phyloP scores from a whole-genome alignment of 1,139 yeast species.

The Scheffersomyces lignicola region DNA sequence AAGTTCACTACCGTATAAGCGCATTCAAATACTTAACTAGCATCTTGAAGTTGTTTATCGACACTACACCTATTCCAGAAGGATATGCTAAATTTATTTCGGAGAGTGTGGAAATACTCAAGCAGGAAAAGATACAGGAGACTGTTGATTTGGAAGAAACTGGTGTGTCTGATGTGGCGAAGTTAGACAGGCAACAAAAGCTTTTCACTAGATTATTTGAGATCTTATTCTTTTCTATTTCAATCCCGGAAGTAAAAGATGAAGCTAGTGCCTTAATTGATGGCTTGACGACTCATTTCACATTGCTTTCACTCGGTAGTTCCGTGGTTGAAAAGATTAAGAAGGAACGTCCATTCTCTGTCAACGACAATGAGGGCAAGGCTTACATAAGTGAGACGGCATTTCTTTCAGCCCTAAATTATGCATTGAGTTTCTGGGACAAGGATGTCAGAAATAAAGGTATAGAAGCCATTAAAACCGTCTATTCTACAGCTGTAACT shows the following conservation, averaged over 20 bases:
- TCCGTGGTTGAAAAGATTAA: conserved; percentile 72
- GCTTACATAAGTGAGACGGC: conserved; percentile 69
- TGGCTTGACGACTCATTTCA: conserved; percentile 76
- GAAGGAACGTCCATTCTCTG: conserved; percentile 68
- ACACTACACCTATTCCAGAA: conserved; percentile 62
- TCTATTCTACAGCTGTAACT: conserved; percentile 61
- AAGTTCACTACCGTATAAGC: conserved; percentile 67
- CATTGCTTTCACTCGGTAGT: conserved; percentile 72
- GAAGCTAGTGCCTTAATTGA: conserved; percentile 65
- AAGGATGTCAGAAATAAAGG: conserved; percentile 72
- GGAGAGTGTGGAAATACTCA: conserved; percentile 48
- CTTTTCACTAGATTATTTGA: conserved; percentile 62
- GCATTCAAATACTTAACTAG: conserved; percentile 75
- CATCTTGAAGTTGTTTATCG: conserved; percentile 68
- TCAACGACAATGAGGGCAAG: conserved; percentile 77
- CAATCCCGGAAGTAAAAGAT: conserved; percentile 70
- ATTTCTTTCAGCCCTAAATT: conserved; percentile 71
- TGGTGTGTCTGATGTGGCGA: conserved; percentile 47
- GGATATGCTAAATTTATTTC: conserved; percentile 48
- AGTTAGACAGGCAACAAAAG: conserved; percentile 60
- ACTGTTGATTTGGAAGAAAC: conserved; percentile 40
- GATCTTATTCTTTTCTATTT: conserved; percentile 70
- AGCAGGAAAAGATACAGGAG: conserved; percentile 42
- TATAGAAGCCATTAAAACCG: conserved; percentile 58
- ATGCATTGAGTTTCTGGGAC: conserved; percentile 79